These are phyloP conservation scores for Penicillium soppii DNA, from an alignment of 495 filamentous ascomycete species.

Conservation along the genomic window DNA sequence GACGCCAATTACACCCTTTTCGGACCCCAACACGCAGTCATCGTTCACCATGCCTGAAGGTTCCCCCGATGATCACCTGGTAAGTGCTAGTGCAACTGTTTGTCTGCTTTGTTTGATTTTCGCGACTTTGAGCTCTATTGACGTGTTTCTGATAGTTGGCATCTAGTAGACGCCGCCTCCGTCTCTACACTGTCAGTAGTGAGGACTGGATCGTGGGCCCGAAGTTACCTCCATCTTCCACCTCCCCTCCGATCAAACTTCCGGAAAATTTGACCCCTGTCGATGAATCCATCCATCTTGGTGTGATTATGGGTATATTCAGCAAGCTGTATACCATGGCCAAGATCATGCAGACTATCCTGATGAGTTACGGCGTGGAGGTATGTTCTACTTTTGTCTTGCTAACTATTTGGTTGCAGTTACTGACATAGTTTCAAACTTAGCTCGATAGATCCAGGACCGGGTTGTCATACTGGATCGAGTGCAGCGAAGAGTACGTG, in stretches of 20 bases:
- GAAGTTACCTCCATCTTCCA: no score
- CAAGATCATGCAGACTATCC: constrained; percentile 35
- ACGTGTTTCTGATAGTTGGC: constrained; percentile 16
- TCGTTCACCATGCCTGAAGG: neutral
- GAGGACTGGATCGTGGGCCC: constrained; percentile 38
- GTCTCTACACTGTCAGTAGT: constrained; percentile 34
- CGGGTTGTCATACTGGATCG: constrained; percentile 30
- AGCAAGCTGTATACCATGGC: constrained; percentile 35
- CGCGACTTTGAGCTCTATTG: neutral
- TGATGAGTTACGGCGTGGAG: constrained; percentile 34
- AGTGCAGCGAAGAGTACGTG: constrained; percentile 26
- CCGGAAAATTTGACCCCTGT: constrained; percentile 19
- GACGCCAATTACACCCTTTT: no score
- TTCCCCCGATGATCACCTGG: neutral
- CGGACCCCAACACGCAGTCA: neutral
- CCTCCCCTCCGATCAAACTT: constrained; percentile 13
- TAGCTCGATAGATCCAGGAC: constrained; percentile 30
- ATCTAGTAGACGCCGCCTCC: constrained; percentile 18
- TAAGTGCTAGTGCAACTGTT: neutral
- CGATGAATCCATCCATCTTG: constrained; percentile 17
- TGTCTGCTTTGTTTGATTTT: neutral
- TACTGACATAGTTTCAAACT: neutral
- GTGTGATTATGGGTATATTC: constrained; percentile 27
- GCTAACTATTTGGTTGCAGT: neutral
- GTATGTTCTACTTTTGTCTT: constrained; percentile 15